Conservation (phyloP, 768 basidiomycete species). For the Pleurotus tuoliensis region DNA sequence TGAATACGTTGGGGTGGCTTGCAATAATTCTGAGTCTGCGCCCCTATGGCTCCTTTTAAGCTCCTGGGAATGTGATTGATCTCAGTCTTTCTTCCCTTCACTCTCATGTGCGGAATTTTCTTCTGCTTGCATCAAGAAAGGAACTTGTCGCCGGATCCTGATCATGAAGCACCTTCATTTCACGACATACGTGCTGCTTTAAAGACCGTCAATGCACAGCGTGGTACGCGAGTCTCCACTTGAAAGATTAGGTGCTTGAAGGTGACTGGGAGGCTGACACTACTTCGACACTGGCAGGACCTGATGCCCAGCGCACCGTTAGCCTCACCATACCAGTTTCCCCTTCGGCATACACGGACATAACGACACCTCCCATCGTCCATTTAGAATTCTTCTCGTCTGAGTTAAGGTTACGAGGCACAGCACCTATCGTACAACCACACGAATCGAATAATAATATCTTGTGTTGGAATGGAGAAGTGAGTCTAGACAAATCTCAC, state of each 20-base stretch:
- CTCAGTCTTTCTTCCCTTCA: neutral
- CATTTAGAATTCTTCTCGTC: constrained; percentile 64
- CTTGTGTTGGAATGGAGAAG: constrained; percentile 88
- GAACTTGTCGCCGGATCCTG: constrained; percentile 9
- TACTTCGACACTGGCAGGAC: constrained; percentile 39
- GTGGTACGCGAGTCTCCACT: constrained; percentile 40
- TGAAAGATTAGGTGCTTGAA: neutral
- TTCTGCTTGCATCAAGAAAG: constrained; percentile 34
- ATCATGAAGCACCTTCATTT: constrained; percentile 16
- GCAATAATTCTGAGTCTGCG: neutral
- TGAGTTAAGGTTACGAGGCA: constrained; percentile 71
- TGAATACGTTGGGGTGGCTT: no score
- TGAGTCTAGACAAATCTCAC: constrained; percentile 19
- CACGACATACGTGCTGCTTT: constrained; percentile 31
- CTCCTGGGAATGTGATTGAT: neutral
- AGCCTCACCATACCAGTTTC: constrained; percentile 15
- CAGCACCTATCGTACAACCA: constrained; percentile 58
- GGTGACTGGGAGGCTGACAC: neutral
- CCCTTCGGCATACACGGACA: neutral
- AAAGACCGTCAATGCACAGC: constrained; percentile 46
- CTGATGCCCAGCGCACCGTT: constrained; percentile 50
- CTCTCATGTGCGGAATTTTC: constrained; percentile 69
- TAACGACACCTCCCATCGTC: constrained; percentile 8
- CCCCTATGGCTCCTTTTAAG: neutral
- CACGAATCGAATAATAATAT: constrained; percentile 54